phyloP scores from a whole-genome alignment of 106 monocot genomes.

The Dendrobium catenatum region DNA sequence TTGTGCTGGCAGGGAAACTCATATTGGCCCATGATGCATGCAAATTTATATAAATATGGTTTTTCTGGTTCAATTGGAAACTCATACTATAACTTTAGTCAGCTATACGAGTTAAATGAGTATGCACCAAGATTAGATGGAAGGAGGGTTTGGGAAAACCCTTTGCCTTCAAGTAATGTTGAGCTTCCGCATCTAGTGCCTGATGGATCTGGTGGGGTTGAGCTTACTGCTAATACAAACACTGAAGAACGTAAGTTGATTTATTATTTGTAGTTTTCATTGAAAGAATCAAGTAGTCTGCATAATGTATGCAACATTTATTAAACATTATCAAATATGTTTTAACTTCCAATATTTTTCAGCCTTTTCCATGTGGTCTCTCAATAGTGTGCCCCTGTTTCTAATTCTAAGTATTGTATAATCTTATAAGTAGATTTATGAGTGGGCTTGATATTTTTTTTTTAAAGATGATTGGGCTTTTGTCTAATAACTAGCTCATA shows the following conservation, averaged over 20 bases:
- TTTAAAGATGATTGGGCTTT: background rate
- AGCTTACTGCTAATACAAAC: slow-evolving; percentile 27
- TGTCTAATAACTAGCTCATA: background rate
- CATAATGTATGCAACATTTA: background rate
- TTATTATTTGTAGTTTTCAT: background rate
- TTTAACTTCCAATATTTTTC: background rate
- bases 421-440: background rate
- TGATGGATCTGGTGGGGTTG: slow-evolving; percentile 28
- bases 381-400: background rate
- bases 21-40: slow-evolving; percentile 76
- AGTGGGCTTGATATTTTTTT: background rate
- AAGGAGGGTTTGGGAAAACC: slow-evolving; percentile 50
- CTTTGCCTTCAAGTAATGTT: slow-evolving; percentile 22
- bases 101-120: slow-evolving; percentile 65
- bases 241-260: slow-evolving; percentile 72
- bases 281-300: background rate
- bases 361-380: background rate
- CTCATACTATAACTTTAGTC: slow-evolving; percentile 52
- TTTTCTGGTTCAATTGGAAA: slow-evolving; percentile 40
- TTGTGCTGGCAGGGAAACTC: slow-evolving; percentile 50
- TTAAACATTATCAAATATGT: background rate
- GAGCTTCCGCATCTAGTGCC: slow-evolving; percentile 23
- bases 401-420: background rate
- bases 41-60: slow-evolving; percentile 59
- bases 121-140: slow-evolving; percentile 53